phyloP scores from a whole-genome alignment of 1,139 yeast species.

The Kodamaea sp. region DNA sequence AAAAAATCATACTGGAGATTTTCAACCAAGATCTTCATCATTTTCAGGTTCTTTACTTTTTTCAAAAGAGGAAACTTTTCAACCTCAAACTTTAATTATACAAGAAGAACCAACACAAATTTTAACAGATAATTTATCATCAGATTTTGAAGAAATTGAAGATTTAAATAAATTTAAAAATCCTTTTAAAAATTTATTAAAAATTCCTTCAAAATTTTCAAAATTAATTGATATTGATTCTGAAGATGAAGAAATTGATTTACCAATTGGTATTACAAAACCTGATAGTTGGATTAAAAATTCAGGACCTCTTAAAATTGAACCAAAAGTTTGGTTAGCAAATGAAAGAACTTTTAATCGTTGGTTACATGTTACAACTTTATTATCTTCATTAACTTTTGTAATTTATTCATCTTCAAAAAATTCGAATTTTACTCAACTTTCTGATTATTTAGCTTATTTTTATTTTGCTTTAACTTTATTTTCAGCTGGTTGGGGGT shows the following conservation, averaged over 20 bases:
- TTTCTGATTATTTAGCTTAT: conserved; percentile 70
- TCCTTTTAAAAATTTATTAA: conserved; percentile 23
- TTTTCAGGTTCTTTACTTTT: conserved; percentile 38
- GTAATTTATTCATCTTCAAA: conserved; percentile 76
- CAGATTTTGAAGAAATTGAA: conserved; percentile 42
- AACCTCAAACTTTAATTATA: conserved; percentile 10
- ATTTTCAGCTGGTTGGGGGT: conserved; percentile 89
- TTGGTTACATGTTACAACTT: conserved; percentile 91
- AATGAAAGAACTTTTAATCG: conserved; percentile 95
- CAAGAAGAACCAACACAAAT: conserved; percentile 13
- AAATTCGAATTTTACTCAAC: conserved; percentile 51
- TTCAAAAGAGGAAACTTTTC: conserved; percentile 10
- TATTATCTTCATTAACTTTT: conserved; percentile 83
- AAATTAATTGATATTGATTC: conserved; percentile 65
- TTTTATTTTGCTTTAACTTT: conserved; percentile 75
- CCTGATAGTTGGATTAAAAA: conserved; percentile 79
- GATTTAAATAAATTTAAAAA: conserved; percentile 30
- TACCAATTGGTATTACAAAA: conserved; percentile 86
- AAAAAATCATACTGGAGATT: conserved; percentile 27
- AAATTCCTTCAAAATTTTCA: conserved; percentile 30
- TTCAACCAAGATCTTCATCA: conserved; percentile 39
- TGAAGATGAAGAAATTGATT: conserved; percentile 76
- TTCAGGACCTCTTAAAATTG: conserved; percentile 89
- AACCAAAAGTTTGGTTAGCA: conserved; percentile 97
- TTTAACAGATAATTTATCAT: conserved; percentile 26